Percentiles rank a stretch among this genome's conserved stretches.
phyloP scores from a whole-genome alignment of 1,284 basidiomycete genomes.

The Neolentinus lepideus region DNA sequence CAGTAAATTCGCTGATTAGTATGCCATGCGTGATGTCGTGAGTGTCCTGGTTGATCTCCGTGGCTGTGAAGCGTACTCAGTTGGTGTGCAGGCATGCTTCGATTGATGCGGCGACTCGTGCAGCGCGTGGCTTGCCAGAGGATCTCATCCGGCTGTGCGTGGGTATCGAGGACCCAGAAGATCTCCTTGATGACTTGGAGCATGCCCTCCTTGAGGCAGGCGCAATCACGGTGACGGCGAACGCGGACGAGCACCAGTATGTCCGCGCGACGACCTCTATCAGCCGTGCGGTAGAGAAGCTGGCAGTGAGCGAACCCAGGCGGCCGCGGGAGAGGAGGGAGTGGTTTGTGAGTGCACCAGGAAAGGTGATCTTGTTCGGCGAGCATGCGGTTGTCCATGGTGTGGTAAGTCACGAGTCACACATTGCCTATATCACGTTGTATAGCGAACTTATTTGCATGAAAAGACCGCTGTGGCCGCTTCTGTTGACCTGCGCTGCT shows the following conservation, averaged over 20 bases:
- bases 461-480: slow-evolving; percentile 89
- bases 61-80: slow-evolving; percentile 8
- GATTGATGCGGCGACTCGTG: slow-evolving; percentile 90
- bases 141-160: slow-evolving; percentile 97
- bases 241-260: slow-evolving; percentile 25
- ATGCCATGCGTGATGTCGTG: slow-evolving; percentile 99
- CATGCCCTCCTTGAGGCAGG: slow-evolving; percentile 89
- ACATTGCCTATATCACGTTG: background rate
- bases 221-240: slow-evolving; percentile 61
- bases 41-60: slow-evolving; percentile 28
- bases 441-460: slow-evolving; percentile 5
- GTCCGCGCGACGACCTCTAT: slow-evolving; percentile 37
- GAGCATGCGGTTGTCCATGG: slow-evolving; percentile 99
- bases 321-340: slow-evolving; percentile 41
- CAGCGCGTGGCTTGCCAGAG: slow-evolving; percentile 92
- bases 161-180: slow-evolving; percentile 93
- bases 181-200: slow-evolving; percentile 94
- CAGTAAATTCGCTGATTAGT: slow-evolving; percentile 96
- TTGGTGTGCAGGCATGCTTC: slow-evolving; percentile 79
- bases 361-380: slow-evolving; percentile 97
- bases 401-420: slow-evolving; percentile 55
- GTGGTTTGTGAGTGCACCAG: slow-evolving; percentile 91
- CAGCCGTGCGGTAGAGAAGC: slow-evolving; percentile 60
- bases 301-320: slow-evolving; percentile 33
- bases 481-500: slow-evolving; percentile 93